phyloP scores from a whole-genome alignment of 768 basidiomycete genomes.

The Nidularia pulvinata region DNA sequence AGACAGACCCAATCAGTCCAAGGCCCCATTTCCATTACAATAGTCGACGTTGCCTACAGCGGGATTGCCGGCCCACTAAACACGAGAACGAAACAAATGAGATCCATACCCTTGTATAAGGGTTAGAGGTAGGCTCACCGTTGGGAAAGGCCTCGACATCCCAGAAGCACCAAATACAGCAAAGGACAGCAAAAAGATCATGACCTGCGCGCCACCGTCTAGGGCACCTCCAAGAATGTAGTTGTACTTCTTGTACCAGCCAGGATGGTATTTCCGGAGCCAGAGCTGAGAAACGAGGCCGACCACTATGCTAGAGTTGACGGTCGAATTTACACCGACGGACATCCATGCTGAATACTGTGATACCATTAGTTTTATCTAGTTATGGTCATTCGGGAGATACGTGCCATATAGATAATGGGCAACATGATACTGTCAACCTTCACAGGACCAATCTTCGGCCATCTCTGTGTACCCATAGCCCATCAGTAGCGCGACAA shows the following conservation, averaged over 20 bases:
- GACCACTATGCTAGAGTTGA: slow-evolving; percentile 45
- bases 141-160: slow-evolving; percentile 45
- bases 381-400: no score
- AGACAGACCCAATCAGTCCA: slow-evolving; percentile 22
- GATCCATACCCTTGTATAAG: neutral
- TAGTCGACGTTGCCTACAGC: slow-evolving; percentile 52
- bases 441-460: slow-evolving; percentile 49
- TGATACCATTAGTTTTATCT: no score
- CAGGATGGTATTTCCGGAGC: slow-evolving; percentile 55
- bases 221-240: slow-evolving; percentile 67
- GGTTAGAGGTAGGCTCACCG: slow-evolving; percentile 13
- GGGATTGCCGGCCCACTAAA: slow-evolving; percentile 57
- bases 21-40: slow-evolving; percentile 58
- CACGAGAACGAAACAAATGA: neutral
- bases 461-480: slow-evolving; percentile 40
- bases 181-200: slow-evolving; percentile 65
- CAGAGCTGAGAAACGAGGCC: slow-evolving; percentile 62
- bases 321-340: slow-evolving; percentile 54
- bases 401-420: slow-evolving; percentile 35
- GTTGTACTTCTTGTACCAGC: slow-evolving; percentile 71
- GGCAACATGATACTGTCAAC: slow-evolving; percentile 53
- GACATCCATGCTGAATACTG: slow-evolving; percentile 42
- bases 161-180: slow-evolving; percentile 65
- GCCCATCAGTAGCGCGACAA: neutral
- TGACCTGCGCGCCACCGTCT: slow-evolving; percentile 66